These are phyloP conservation scores for Monilinia fructigena DNA, from an alignment of 2,329 filamentous ascomycete genomes.

Conservation along the genomic window DNA sequence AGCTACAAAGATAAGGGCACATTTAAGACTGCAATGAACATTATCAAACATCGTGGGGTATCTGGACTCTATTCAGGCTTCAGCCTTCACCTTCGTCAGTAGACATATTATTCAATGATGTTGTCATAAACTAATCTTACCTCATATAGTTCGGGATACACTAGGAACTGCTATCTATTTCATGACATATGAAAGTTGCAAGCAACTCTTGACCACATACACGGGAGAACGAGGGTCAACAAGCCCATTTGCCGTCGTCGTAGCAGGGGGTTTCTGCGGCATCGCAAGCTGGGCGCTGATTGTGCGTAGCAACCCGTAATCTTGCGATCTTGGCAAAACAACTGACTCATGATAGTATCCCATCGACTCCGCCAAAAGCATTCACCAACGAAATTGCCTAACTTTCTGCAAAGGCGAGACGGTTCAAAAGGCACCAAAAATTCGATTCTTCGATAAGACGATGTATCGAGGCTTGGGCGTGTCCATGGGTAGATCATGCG, in stretches of 20 bases:
- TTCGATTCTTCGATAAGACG: slow-evolving; percentile 71
- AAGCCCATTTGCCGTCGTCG: slow-evolving; percentile 73
- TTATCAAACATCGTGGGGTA: slow-evolving; percentile 71
- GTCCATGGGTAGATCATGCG: slow-evolving; percentile 77
- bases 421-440: slow-evolving; percentile 65
- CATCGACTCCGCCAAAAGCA: slow-evolving; percentile 80
- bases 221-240: slow-evolving; percentile 70
- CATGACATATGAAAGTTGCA: slow-evolving; percentile 83
- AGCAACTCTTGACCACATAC: slow-evolving; percentile 75
- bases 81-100: slow-evolving; percentile 71
- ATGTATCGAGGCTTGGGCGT: slow-evolving; percentile 84
- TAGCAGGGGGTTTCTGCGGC: slow-evolving; percentile 77
- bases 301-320: slow-evolving; percentile 5
- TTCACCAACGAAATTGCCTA: slow-evolving; percentile 79
- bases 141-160: slow-evolving; percentile 68
- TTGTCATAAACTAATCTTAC: slow-evolving; percentile 21
- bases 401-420: slow-evolving; percentile 64
- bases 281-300: slow-evolving; percentile 73
- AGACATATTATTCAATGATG: neutral
- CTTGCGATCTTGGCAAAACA: slow-evolving; percentile 1
- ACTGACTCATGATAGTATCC: slow-evolving; percentile 43
- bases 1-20: slow-evolving; percentile 80
- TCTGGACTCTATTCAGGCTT: slow-evolving; percentile 78
- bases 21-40: slow-evolving; percentile 71
- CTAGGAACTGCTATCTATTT: slow-evolving; percentile 84